phyloP scores from a whole-genome alignment of 2,329 filamentous ascomycete species.

The Trichoderma lentiforme region DNA sequence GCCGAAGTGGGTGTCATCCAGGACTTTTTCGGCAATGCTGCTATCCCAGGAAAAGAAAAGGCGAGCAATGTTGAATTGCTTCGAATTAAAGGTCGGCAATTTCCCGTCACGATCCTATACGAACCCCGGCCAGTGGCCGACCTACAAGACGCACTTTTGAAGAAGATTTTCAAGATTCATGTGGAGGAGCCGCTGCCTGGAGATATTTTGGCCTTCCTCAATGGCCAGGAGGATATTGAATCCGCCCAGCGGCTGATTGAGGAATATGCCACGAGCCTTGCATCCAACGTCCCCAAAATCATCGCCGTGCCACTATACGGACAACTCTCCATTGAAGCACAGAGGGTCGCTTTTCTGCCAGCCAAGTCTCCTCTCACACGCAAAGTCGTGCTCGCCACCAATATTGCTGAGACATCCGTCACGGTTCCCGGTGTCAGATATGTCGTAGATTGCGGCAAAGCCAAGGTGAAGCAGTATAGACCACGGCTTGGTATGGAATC shows the following conservation, averaged over 20 bases:
- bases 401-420: conserved; percentile 98
- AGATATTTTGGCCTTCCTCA: conserved; percentile 88
- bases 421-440: conserved; percentile 90
- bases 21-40: conserved; percentile 62
- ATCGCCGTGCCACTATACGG: conserved; percentile 81
- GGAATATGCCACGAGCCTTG: conserved; percentile 70
- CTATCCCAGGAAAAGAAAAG: conserved; percentile 19
- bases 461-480: conserved; percentile 90
- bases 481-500: conserved; percentile 84
- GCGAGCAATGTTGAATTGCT: conserved; percentile 39
- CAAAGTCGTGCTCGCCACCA: conserved; percentile 89
- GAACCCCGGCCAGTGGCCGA: conserved; percentile 72
- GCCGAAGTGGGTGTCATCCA: conserved; percentile 79
- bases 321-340: conserved; percentile 79
- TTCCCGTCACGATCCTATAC: conserved; percentile 76
- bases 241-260: conserved; percentile 75
- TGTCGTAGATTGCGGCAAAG: conserved; percentile 90
- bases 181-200: conserved; percentile 86
- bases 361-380: conserved; percentile 68
- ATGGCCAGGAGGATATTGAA: conserved; percentile 91
- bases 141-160: conserved; percentile 76
- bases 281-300: conserved; percentile 69
- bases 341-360: conserved; percentile 81
- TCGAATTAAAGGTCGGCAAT: conserved; percentile 82
- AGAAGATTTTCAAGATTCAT: conserved; percentile 83